Evolutionary conservation across 164 flowering plant species (phyloP), one percentile per base, ranked within the genome.

Genomic region (Sedum album): DNA sequence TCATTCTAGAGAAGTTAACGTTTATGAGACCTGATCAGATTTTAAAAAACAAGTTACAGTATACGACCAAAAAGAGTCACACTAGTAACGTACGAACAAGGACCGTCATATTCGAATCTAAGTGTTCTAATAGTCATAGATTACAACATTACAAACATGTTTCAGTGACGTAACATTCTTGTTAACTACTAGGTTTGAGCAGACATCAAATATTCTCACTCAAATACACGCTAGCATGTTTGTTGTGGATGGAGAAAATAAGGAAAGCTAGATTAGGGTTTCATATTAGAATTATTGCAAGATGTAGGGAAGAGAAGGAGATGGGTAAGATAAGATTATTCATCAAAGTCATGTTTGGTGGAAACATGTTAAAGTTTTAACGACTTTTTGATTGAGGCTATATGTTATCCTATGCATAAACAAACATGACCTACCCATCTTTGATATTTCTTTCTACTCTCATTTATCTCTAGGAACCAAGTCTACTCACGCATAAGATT

Each of bases 301-400:
- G 26, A 53, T 28, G 18, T 9, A 7, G 62, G 33, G n/a, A n/a
- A n/a, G n/a, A n/a, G n/a, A n/a, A n/a, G n/a, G n/a, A n/a, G n/a
- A n/a, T n/a, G n/a, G n/a, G 62, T 44, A 44, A 44, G 48, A 44
- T 44, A 44, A 44, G 33, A 28, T 57, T 28, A 23, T n/a, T n/a
- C n/a, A 57, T 28, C 62, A 57, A 57, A 57, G 62, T 57, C 62
- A 11, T 57, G 62, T 57, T 57, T 57, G 62, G 62, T 57, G 62
- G 62, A 57, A 57, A 28, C 31, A 57, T 57, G 62, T 11, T 33
- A 57, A 57, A 28, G 62, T 57, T 57, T 28, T 57, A 57, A 57
- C 62, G 62, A 57, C 62, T 57, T 26, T 55, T 57, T 57, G 33
- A 13, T 57, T 26, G 62, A n/a, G 62, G 62, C 33, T 57, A 57